A percentile compares a stretch with the other conserved stretches of the same genome.
phyloP scores from a whole-genome alignment of 2,329 filamentous ascomycete species.

The Didymella keratinophila region DNA sequence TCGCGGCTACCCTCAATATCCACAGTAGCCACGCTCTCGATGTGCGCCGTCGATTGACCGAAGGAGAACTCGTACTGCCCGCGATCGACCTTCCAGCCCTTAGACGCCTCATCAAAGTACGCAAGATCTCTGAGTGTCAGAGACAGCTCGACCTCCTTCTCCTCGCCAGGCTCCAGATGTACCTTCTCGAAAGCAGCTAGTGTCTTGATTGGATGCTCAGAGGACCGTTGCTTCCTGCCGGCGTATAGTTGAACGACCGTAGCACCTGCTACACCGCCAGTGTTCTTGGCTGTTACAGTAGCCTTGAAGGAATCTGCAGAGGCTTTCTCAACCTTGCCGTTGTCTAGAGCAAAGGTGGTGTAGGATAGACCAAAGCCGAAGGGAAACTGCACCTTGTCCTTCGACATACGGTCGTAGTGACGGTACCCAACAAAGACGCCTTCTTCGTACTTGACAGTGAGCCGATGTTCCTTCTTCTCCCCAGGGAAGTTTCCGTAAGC shows the following conservation, averaged over 20 bases:
- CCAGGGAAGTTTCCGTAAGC: slow-evolving; percentile 52
- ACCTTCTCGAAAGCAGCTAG: slow-evolving; percentile 73
- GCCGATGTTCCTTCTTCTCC: slow-evolving; percentile 58
- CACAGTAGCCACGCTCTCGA: slow-evolving; percentile 37
- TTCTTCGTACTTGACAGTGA: slow-evolving; percentile 67
- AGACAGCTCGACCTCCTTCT: slow-evolving; percentile 62
- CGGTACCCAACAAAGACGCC: slow-evolving; percentile 64
- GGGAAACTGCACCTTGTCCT: slow-evolving; percentile 59
- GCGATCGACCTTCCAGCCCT: slow-evolving; percentile 42
- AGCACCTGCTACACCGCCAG: slow-evolving; percentile 57
- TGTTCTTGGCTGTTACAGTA: slow-evolving; percentile 60
- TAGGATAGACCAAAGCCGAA: slow-evolving; percentile 53
- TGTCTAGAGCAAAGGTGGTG: slow-evolving; percentile 54
- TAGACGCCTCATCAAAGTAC: slow-evolving; percentile 41
- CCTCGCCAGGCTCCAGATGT: slow-evolving; percentile 64
- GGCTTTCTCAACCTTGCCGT: slow-evolving; percentile 67
- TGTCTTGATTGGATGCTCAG: slow-evolving; percentile 69
- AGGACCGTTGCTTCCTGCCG: slow-evolving; percentile 53
- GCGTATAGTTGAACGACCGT: slow-evolving; percentile 67
- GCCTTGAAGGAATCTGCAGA: slow-evolving; percentile 52
- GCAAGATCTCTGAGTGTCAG: slow-evolving; percentile 40
- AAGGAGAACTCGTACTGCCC: slow-evolving; percentile 46
- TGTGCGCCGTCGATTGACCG: slow-evolving; percentile 38
- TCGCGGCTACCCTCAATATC: slow-evolving; percentile 31
- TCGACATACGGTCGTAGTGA: slow-evolving; percentile 65